Base-by-base conservation (phyloP, 768 basidiomycete genomes). In the Pulveroboletus sp. region DNA sequence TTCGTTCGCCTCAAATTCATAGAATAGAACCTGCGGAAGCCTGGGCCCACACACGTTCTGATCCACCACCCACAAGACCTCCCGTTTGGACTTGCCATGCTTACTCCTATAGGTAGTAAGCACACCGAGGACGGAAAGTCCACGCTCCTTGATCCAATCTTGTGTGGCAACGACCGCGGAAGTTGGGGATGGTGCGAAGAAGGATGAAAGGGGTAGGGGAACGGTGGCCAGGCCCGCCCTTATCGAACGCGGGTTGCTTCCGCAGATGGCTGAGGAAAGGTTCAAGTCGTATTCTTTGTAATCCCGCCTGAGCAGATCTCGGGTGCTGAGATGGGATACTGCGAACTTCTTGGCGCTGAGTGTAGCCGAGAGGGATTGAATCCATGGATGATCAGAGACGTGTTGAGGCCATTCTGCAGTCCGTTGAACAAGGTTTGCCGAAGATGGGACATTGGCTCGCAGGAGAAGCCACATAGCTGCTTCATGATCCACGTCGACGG, bases 301-400 rank as follows among this genome's bases (percentile, higher is more conserved):
- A 69, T 99, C 96, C n/a, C 96, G 74, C 12, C 92, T 77, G 5
- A 99, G 77, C 17, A 97, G 79, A 61, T 97, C 93, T 48, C 79
- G 75, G 0, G 82, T 80, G 8, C 71, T 72, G 16, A 97, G 75
- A 53, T 82, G 77, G 2, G 80, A 78, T 9, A 98, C 72, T 50
- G 85, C 79, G 4, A 59, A 58, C 64, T 98, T 99, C 69, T 80
- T 80, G 2, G 51, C 38, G 23, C 3, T 60, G 57, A 43, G 70
- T 50, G 20, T 92, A 75, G 3, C 67, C 63, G 30, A 72, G 13
- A 91, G 74, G 1, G 70, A 69, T 53, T 73, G 73, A 41, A 89
- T 69, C 4, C 70, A 71, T 31, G 70, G 65, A 4, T 68, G 62
- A 0, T 75, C 69, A 47, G 71, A 65, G 9, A 79, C 62, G 0